phyloP scores from a whole-genome alignment of 352 stramenopile species.

The Peronospora farinosa region DNA sequence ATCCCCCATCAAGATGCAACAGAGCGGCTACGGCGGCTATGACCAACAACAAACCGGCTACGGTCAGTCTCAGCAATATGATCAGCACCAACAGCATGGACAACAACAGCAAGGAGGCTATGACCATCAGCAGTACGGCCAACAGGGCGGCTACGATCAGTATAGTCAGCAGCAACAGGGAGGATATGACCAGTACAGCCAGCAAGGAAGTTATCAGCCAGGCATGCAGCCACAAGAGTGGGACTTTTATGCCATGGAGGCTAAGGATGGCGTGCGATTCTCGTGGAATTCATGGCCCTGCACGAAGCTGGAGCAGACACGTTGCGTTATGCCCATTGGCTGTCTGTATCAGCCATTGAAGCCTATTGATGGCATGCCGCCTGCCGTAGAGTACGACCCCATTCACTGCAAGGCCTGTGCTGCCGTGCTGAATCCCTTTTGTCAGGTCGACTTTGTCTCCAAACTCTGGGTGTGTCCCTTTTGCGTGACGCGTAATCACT shows the following conservation, averaged over 20 bases:
- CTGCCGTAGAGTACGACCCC: conserved; percentile 95
- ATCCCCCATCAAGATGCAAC: conserved; percentile 40
- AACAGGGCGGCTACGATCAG: conserved; percentile 1
- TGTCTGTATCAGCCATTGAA: conserved; percentile 96
- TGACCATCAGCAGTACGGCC: conserved; percentile 11
- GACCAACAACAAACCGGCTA: conserved; percentile 40
- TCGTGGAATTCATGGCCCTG: conserved; percentile 98
- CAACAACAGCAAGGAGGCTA: conserved; percentile 10
- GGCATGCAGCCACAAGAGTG: conserved; percentile 77
- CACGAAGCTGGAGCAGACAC: conserved; percentile 95
- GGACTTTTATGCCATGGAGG: conserved; percentile 81
- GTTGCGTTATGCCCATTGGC: conserved; percentile 94
- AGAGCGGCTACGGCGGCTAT: conserved; percentile 37
- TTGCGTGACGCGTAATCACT: conserved; percentile 98
- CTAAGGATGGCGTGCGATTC: conserved; percentile 93
- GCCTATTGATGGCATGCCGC: conserved; percentile 90
- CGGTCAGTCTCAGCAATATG: conserved; percentile 22
- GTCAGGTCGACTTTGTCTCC: conserved; percentile 96
- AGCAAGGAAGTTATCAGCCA: conserved; percentile 38
- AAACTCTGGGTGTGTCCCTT: conserved; percentile 99
- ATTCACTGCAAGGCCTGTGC: conserved; percentile 97
- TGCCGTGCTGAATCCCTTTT: conserved; percentile 98
- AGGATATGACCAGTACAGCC: conserved; percentile 44
- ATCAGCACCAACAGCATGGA: conserved; percentile 48
- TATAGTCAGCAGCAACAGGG: conserved; percentile 30